These are phyloP conservation scores for Pestalotiopsis sp. DNA, from an alignment of 2,329 filamentous ascomycete genomes.

Conservation along the genomic window DNA sequence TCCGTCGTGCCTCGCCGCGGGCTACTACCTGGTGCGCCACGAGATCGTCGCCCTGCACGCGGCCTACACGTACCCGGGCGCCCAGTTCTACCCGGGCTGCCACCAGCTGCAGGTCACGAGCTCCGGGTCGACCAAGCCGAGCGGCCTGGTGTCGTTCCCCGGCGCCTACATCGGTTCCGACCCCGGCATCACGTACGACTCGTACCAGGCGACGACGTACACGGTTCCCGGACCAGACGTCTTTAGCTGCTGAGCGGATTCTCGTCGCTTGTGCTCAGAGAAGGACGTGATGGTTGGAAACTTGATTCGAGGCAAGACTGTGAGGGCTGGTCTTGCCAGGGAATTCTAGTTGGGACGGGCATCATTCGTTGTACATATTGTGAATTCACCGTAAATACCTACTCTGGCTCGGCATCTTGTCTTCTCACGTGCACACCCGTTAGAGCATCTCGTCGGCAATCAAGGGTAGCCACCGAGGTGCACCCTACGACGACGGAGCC, in stretches of 20 bases:
- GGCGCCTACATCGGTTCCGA: conserved; percentile 55
- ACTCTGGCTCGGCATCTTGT: not conserved
- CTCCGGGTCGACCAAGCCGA: conserved; percentile 15
- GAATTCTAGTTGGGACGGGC: too few relatives aligned
- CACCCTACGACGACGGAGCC: not conserved
- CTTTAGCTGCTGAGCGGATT: conserved; percentile 45
- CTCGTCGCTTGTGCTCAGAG: not conserved
- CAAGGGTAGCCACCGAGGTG: not conserved
- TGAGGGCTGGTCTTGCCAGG: too few relatives aligned
- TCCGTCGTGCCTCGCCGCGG: conserved; percentile 52
- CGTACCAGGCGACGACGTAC: conserved; percentile 50
- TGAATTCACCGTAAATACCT: not conserved
- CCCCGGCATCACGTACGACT: conserved; percentile 54
- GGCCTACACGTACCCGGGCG: conserved; percentile 19
- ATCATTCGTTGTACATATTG: not conserved
- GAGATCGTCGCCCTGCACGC: conserved; percentile 45
- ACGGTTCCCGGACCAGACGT: conserved; percentile 50
- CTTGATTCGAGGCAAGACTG: too few relatives aligned
- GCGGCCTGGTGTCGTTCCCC: conserved; percentile 49
- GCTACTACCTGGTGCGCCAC: conserved; percentile 48
- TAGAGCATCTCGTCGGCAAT: not conserved
- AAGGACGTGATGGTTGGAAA: too few relatives aligned
- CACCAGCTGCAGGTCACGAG: conserved; percentile 20
- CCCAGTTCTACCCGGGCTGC: conserved; percentile 22
- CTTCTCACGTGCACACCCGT: not conserved